These are phyloP conservation scores for Diaporthe helianthi DNA, from an alignment of 2,329 filamentous ascomycete species.

Conservation along the genomic window DNA sequence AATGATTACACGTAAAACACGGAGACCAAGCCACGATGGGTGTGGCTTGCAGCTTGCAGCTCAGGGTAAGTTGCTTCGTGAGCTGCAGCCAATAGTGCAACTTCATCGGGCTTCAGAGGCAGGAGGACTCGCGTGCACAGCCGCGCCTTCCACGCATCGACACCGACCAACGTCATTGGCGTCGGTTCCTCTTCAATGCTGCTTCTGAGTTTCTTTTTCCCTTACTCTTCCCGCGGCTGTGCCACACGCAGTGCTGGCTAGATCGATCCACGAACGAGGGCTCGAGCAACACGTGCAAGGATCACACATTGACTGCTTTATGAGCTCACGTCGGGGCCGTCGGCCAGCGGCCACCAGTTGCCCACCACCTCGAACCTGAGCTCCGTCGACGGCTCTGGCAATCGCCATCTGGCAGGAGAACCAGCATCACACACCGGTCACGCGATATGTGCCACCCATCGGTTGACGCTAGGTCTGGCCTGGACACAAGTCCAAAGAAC, in stretches of 20 bases:
- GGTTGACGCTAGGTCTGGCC: neutral
- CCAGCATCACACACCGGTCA: neutral
- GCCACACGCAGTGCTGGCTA: too few species aligned
- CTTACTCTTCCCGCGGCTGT: neutral
- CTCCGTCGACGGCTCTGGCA: neutral
- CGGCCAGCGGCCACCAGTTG: neutral
- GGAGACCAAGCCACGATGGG: neutral
- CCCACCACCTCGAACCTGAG: neutral
- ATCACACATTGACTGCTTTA: neutral
- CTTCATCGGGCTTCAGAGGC: constrained; percentile 1
- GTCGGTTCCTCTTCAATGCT: neutral
- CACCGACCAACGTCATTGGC: neutral
- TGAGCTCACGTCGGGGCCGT: neutral
- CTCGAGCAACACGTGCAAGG: neutral
- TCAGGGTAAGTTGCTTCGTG: neutral
- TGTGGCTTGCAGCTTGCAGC: neutral
- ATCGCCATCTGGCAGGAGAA: neutral
- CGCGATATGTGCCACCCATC: neutral
- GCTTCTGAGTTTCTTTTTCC: neutral
- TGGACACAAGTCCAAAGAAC: neutral
- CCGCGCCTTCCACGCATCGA: neutral
- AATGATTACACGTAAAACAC: too few species aligned
- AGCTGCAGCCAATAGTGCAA: constrained; percentile 20
- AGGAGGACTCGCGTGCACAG: too few species aligned
- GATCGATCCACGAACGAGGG: too few species aligned